Evolutionary conservation across 140 eudicot genomes (phyloP).

Genomic region (Cichorium intybus): DNA sequence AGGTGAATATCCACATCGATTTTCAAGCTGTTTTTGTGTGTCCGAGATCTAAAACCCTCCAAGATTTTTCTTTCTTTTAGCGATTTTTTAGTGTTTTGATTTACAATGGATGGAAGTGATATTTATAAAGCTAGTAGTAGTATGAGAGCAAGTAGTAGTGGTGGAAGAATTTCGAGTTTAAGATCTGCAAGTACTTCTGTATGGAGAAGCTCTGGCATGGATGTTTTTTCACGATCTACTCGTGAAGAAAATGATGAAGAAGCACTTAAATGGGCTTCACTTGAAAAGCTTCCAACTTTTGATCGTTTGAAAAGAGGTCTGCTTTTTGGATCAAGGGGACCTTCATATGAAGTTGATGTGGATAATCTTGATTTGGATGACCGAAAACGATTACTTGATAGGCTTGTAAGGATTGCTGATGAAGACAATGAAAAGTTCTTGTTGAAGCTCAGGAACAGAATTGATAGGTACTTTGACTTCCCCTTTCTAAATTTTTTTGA

Average conservation of each 20-base stretch:
- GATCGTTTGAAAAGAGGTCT: slow-evolving; percentile 47
- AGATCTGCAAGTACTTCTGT: slow-evolving; percentile 38
- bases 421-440: slow-evolving; percentile 73
- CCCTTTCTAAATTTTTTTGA: slow-evolving; percentile 1
- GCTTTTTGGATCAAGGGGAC: slow-evolving; percentile 39
- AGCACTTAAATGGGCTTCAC: slow-evolving; percentile 76
- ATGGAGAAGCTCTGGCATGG: slow-evolving; percentile 48
- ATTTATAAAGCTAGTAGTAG: slow-evolving; percentile 32
- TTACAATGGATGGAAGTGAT: slow-evolving; percentile 38
- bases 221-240: slow-evolving; percentile 47
- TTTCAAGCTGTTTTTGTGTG: not conserved
- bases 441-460: slow-evolving; percentile 48
- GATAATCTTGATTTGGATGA: slow-evolving; percentile 36
- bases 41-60: not conserved
- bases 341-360: slow-evolving; percentile 48
- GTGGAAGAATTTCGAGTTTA: slow-evolving; percentile 18
- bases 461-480: slow-evolving; percentile 43
- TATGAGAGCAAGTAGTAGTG: slow-evolving; percentile 25
- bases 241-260: slow-evolving; percentile 73
- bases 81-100: not conserved
- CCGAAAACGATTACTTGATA: slow-evolving; percentile 39
- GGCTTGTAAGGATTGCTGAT: slow-evolving; percentile 44
- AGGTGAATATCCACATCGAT: not conserved
- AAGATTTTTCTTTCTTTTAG: not conserved
- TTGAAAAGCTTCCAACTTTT: slow-evolving; percentile 47